These are phyloP conservation scores for Talaromyces adpressus DNA, from an alignment of 495 filamentous ascomycete genomes.

Conservation along the genomic window DNA sequence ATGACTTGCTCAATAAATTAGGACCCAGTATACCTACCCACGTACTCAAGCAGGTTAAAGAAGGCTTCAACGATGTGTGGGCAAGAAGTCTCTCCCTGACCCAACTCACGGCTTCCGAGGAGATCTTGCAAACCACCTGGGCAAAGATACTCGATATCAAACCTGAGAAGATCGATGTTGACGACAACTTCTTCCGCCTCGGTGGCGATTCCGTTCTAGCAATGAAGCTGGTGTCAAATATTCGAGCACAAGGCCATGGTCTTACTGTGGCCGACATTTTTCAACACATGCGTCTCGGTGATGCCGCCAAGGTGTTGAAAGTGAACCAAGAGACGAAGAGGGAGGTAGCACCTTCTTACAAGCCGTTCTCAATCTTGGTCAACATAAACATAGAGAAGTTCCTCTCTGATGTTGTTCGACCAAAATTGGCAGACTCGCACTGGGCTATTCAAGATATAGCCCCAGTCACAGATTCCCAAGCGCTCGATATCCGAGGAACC, in stretches of 20 bases:
- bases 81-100: conserved; percentile 14
- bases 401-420: conserved; percentile 17
- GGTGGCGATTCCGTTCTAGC: conserved; percentile 41
- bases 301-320: conserved; percentile 27
- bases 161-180: conserved; percentile 28
- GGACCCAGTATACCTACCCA: conserved; percentile 16
- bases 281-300: conserved; percentile 34
- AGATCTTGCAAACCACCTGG: conserved; percentile 38
- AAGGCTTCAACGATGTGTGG: conserved; percentile 19
- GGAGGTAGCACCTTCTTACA: conserved; percentile 17
- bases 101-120: conserved; percentile 27
- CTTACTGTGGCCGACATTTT: conserved; percentile 41
- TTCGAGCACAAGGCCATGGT: conserved; percentile 25
- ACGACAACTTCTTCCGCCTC: conserved; percentile 41
- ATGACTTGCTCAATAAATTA: conserved; percentile 6
- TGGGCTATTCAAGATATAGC: conserved; percentile 29
- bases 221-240: conserved; percentile 36
- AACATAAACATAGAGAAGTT: conserved; percentile 21
- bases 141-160: conserved; percentile 31
- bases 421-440: conserved; percentile 20
- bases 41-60: conserved; percentile 15
- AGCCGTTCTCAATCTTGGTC: conserved; percentile 30
- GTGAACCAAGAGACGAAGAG: conserved; percentile 14
- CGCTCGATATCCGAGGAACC: conserved; percentile 45
- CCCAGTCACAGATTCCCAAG: conserved; percentile 32